Percentiles rank a stretch among this genome's conserved stretches.
Conservation (phyloP, 352 stramenopile species). For the Pythium volutum region DNA sequence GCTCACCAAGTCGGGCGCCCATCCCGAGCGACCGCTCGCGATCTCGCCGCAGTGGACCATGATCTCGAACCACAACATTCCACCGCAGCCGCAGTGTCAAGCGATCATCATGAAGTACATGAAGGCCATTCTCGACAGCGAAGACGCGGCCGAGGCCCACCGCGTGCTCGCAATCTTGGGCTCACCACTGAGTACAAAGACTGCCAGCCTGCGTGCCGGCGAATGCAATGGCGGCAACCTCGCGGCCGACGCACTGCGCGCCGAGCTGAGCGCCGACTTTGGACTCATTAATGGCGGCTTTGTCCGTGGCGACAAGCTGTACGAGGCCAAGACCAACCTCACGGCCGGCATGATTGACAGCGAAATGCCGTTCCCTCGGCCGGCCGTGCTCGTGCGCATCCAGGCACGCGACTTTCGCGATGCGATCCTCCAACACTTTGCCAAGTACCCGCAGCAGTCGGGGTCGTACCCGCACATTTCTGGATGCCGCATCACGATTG, state of each 20-base stretch:
- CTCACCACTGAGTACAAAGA: conserved; percentile 63
- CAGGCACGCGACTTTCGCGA: conserved; percentile 58
- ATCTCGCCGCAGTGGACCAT: conserved; percentile 80
- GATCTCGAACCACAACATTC: conserved; percentile 61
- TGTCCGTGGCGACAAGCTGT: conserved; percentile 79
- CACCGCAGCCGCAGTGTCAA: conserved; percentile 51
- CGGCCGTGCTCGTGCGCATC: conserved; percentile 66
- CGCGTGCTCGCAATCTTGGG: conserved; percentile 53
- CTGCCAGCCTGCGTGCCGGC: conserved; percentile 59
- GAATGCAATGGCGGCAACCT: conserved; percentile 81
- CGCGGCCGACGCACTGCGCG: conserved; percentile 72
- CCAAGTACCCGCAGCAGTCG: conserved; percentile 69
- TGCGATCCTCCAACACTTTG: conserved; percentile 73
- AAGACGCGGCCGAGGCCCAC: conserved; percentile 38
- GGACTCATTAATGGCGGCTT: conserved; percentile 89
- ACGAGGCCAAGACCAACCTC: conserved; percentile 62
- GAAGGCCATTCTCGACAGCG: conserved; percentile 52
- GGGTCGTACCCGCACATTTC: conserved; percentile 84
- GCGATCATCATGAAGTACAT: conserved; percentile 77
- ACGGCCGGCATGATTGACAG: conserved; percentile 73
- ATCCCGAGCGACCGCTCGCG: conserved; percentile 43
- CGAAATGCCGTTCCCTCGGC: conserved; percentile 85
- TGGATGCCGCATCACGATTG: conserved; percentile 43
- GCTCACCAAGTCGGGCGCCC: conserved; percentile 35
- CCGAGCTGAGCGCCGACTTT: conserved; percentile 57